Base-by-base conservation (phyloP, 805 yeast genomes). In the Brettanomyces custersianus region DNA sequence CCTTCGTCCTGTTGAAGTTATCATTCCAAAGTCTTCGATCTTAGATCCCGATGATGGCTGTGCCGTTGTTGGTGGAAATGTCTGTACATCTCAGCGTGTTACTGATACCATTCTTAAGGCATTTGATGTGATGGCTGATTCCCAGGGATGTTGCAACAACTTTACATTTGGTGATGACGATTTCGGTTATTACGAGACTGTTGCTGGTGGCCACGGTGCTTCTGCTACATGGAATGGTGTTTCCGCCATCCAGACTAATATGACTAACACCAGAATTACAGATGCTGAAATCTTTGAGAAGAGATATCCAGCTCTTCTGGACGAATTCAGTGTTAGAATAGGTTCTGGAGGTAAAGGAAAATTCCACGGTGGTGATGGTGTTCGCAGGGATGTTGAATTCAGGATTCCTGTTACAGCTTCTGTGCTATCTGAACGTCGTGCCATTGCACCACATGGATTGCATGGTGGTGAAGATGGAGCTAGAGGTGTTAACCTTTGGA, bases 151-250 rank as follows among this genome's bases (percentile, higher is more conserved):
- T 40, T 85, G 95, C 57, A 90, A 92, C 59, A 92, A 90, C 59
- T 74, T 90, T 47, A 88, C 96, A 0, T 90, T 88, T 63, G 96
- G 96, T 18, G 74, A 72, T 20, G 66, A 70, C 39, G 86, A 88
- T 0, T 86, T 85, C 56, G 95, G 96, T 0, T 87, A 87, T 55
- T 87, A 87, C 55, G 96, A 87, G 54, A 88, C 96, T 0, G 86
- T 88, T 41, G 92, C 95, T 40, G 96, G 96, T 40, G 96, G 96
- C 1, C 82, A 87, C 30, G 96, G 96, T 34, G 96, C 96, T 2
- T 72, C 74, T 44, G 72, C 80, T 1, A 76, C 77, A 2, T 86
- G 94, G 88, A 61, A 80, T 47, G 96, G 96, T 31, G 80, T 79
- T 35, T 71, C 80, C 40, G 95, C 85, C n/a, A 94, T 87, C 3